phyloP scores from a whole-genome alignment of 345 rosid species.

The Camelina laxa region DNA sequence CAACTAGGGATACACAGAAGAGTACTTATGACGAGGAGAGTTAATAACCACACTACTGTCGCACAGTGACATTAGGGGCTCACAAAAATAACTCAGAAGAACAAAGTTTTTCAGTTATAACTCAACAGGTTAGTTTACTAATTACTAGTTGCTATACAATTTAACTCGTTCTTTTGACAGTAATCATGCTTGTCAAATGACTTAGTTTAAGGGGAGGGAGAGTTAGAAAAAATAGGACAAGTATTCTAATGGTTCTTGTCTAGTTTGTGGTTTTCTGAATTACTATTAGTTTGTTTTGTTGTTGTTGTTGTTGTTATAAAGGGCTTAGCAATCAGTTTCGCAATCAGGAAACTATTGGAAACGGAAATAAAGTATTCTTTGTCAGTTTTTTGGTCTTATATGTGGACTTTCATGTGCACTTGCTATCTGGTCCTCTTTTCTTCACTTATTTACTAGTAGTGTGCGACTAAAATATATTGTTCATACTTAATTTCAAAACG shows the following conservation, averaged over 20 bases:
- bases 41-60: slow-evolving; percentile 6
- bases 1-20: slow-evolving; percentile 27
- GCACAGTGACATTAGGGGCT: not conserved
- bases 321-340: not conserved
- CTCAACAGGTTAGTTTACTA: not conserved
- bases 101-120: not conserved
- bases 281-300: not conserved
- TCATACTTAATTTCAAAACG: not conserved
- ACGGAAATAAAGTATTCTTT: not conserved
- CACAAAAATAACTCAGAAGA: slow-evolving; percentile 12
- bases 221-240: not conserved
- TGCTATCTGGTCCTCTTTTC: not conserved
- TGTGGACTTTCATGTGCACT: no score
- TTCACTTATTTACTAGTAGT: not conserved
- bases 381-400: no score
- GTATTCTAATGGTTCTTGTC: not conserved
- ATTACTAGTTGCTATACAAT: not conserved
- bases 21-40: slow-evolving; percentile 26
- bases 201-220: not conserved
- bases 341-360: not conserved
- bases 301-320: no score
- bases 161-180: not conserved
- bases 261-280: not conserved
- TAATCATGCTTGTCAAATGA: not conserved
- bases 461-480: not conserved